A percentile compares a stretch with the other conserved stretches of the same genome.
phyloP scores from a whole-genome alignment of 2,329 filamentous ascomycete genomes.

The Emmonsia crescens region DNA sequence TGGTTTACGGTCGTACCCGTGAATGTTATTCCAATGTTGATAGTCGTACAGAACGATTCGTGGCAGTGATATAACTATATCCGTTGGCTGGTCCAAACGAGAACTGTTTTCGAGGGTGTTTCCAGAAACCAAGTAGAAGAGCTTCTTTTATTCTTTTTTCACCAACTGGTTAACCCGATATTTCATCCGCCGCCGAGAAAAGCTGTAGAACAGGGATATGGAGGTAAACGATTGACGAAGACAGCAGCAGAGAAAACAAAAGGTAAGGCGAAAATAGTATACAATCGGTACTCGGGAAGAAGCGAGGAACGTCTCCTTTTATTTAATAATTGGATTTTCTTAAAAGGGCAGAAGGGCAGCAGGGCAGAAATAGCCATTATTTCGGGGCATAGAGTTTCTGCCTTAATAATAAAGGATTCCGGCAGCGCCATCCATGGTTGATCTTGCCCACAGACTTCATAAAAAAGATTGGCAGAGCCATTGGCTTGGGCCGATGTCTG shows the following conservation, averaged over 20 bases:
- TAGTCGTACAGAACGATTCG: not conserved
- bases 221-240: not conserved
- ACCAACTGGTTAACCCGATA: not conserved
- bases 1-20: not conserved
- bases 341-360: not conserved
- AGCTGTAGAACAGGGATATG: not conserved
- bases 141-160: not conserved
- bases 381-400: not conserved
- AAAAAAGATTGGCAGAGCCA: not conserved
- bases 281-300: not conserved
- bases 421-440: conserved; percentile 1
- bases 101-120: not conserved
- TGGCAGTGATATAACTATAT: not conserved
- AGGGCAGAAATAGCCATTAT: not conserved
- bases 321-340: not conserved
- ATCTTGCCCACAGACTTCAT: not conserved
- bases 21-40: not conserved
- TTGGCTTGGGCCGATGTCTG: not conserved
- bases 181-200: not conserved
- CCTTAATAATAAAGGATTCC: not conserved
- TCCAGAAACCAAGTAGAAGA: not conserved
- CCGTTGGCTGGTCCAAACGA: not conserved
- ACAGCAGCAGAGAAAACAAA: not conserved
- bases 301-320: not conserved
- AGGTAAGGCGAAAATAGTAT: not conserved